Base-by-base conservation (phyloP, 257 asterid species). In the Cruciata laevipes region DNA sequence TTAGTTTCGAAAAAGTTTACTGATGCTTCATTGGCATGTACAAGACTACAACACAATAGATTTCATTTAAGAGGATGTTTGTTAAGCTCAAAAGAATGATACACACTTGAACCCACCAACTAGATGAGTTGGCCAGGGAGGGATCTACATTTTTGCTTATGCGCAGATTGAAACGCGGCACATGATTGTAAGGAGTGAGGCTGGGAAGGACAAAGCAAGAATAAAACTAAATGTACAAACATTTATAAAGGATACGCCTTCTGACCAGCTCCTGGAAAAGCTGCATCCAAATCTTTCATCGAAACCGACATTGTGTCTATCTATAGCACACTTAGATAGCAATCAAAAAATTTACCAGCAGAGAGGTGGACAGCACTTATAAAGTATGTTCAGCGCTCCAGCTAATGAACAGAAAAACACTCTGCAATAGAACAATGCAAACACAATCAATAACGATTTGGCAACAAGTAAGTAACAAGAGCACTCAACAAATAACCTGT, bases 221-320 rank as follows among this genome's bases (percentile, higher is more conserved):
- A 61, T 3, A 32, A 17, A 33, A 61, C 12, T 16, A 61, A 61
- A 16, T 31, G 25, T 7, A 32, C 44, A 61, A 27, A 60, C 30
- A 60, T 16, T 18, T 47, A 20, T 7, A 25, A 62, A 86, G 97
- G 98, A 93, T 93, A 93, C 98, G 90, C 94, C 81, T 89, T 89
- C 73, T 87, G 96, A 65, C 98, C 98, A 14, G 97, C 97, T 67
- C 95, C 96, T 72, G 89, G 97, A 76, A 93, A 93, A 81, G 91
- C 89, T 71, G 97, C 86, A 84, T 93, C 98, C 82, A 89, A 69
- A 74, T 89, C 90, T 83, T 77, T 93, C 91, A 86, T 85, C 64
- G 98, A 93, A 74, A 89, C 94, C 75, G 96, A 77, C 98, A 93
- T 93, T 37, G 66, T 80, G 79, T 71, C 77, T 56, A 53, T 53